phyloP scores from a whole-genome alignment of 768 basidiomycete species.

The Calocybe cyanea region DNA sequence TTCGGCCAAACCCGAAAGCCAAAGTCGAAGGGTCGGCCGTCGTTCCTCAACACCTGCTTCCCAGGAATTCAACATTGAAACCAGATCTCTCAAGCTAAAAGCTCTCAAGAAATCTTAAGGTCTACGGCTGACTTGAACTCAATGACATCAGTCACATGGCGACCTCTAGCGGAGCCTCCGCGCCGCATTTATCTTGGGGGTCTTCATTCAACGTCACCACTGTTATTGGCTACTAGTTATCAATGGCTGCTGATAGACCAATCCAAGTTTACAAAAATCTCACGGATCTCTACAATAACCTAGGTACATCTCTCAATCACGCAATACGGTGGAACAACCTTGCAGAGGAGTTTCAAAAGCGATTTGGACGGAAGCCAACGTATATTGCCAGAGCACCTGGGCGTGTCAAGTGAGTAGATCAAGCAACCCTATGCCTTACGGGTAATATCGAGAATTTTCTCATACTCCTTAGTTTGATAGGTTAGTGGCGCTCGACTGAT shows the following conservation, averaged over 20 bases:
- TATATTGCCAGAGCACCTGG: constrained; percentile 79
- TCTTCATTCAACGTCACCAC: neutral
- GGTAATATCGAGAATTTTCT: too few species aligned
- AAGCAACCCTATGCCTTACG: too few species aligned
- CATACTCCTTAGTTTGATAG: constrained; percentile 34
- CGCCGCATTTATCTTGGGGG: constrained; percentile 4
- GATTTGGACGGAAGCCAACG: constrained; percentile 63
- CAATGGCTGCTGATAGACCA: constrained; percentile 52
- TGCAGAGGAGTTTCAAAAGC: constrained; percentile 52
- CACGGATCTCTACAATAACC: constrained; percentile 48
- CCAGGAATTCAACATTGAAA: too few species aligned
- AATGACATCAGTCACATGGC: constrained; percentile 2
- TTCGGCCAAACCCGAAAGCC: too few species aligned
- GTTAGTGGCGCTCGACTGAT: constrained; percentile 20
- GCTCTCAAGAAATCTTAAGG: too few species aligned
- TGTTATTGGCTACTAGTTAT: neutral
- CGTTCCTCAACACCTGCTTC: too few species aligned
- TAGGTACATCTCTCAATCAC: constrained; percentile 53
- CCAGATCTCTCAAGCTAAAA: too few species aligned
- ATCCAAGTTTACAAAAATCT: constrained; percentile 63
- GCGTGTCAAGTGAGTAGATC: constrained; percentile 62
- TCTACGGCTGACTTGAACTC: too few species aligned
- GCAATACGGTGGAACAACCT: constrained; percentile 61
- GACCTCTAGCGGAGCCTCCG: neutral
- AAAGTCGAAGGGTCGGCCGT: too few species aligned